These are phyloP conservation scores for Rhizoctonia solani DNA, from an alignment of 1,284 basidiomycete species.

Conservation along the genomic window DNA sequence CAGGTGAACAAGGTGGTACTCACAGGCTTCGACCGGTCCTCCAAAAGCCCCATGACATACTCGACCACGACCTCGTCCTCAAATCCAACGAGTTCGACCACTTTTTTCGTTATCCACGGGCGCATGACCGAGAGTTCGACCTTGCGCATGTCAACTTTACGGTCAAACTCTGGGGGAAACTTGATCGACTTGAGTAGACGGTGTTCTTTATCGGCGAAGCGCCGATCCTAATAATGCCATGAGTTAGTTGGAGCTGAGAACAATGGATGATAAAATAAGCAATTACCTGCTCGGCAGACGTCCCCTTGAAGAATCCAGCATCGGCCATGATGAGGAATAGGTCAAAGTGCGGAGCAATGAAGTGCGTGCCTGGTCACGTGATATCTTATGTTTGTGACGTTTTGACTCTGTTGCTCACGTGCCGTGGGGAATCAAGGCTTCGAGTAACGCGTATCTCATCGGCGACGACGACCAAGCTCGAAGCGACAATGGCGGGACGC, in stretches of 20 bases:
- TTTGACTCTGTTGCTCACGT: too few species aligned
- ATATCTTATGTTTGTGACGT: neutral
- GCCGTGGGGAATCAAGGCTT: neutral
- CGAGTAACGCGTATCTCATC: slow-evolving; percentile 1
- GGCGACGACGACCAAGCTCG: neutral
- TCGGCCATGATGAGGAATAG: slow-evolving; percentile 28
- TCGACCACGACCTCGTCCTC: slow-evolving; percentile 98
- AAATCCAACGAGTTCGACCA: slow-evolving; percentile 86
- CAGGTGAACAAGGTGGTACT: too few species aligned
- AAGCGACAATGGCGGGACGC: slow-evolving; percentile 12
- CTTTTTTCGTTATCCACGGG: slow-evolving; percentile 92
- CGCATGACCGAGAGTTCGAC: slow-evolving; percentile 88
- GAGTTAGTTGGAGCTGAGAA: neutral
- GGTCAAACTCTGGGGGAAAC: slow-evolving; percentile 87
- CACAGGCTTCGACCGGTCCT: slow-evolving; percentile 83
- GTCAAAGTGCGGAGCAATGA: neutral
- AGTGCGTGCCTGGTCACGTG: neutral
- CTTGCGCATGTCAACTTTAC: slow-evolving; percentile 95
- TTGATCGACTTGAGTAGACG: slow-evolving; percentile 87
- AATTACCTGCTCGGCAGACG: slow-evolving; percentile 36
- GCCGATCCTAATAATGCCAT: slow-evolving; percentile 83
- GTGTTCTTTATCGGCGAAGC: slow-evolving; percentile 95
- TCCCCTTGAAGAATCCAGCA: slow-evolving; percentile 80
- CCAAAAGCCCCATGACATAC: slow-evolving; percentile 90
- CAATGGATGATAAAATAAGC: neutral